Evolutionary conservation across 768 basidiomycete genomes (phyloP), one percentile per base, ranked within the genome.

Genomic region (Pisolithus marmoratus): DNA sequence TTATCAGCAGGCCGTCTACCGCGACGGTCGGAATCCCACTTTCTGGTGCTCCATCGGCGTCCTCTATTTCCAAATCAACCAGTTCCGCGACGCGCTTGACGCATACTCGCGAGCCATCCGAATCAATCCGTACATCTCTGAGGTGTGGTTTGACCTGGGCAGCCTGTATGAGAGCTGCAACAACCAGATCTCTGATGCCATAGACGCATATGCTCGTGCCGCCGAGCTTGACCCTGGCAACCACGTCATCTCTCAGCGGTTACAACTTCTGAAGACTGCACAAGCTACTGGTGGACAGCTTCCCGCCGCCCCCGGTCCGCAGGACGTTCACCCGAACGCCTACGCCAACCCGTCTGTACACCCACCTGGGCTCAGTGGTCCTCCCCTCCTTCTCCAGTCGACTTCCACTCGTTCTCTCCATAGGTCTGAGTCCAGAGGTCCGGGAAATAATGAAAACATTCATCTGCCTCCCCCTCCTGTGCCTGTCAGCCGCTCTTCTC

Each of bases 11-110:
- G 95, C 96, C 19, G 94, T 99, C 17, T 98, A 98, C 71, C 90
- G 95, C 49, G 96, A 99, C 63, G 96, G 95, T 20, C 90, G 94
- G 53, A 99, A 98, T 66, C 96, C 96, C 0, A 97, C 96, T 0
- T 99, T 97, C 71, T 98, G 96, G 96, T 98, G 95, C 67, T 95
- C 93, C 22, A 99, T 99, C 62, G 96, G 96, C 44, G 96, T 99
- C 1, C 80, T 99, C 1, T 99, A 99, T 68, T 99, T 96, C 79
- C 94, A 99, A 67, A 97, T 99, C 75, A 98, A 97, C 71, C 96
- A 99, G 66, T 99, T 91, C 75, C 92, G 94, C 48, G 96, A 99
- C 63, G 95, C 95, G 2, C 84, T 99, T 36, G 96, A 99, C 63
- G 96, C 96, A 9, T 99, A 99, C 70, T 98, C 96, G 26, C 89